phyloP scores from a whole-genome alignment of 192 early-diverging fungal genomes.

The Backusella sp. region DNA sequence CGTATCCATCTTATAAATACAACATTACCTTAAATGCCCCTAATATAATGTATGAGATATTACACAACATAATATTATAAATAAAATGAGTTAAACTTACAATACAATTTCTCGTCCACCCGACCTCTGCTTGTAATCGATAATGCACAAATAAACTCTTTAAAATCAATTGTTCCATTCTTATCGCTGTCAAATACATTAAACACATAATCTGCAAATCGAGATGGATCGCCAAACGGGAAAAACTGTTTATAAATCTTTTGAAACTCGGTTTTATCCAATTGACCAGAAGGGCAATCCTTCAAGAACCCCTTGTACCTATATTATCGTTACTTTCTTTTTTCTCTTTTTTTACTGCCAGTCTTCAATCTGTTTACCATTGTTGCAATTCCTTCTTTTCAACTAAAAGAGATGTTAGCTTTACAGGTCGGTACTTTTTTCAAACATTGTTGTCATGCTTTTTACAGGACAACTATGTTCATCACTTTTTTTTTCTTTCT shows the following conservation, averaged over 20 bases:
- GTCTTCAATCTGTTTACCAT: slow-evolving; percentile 57
- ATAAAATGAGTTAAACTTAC: slow-evolving; percentile 43
- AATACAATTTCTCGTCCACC: slow-evolving; percentile 83
- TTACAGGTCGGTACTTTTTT: not conserved
- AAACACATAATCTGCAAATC: slow-evolving; percentile 90
- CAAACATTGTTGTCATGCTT: not conserved
- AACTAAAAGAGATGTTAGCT: slow-evolving; percentile 39
- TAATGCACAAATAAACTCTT: slow-evolving; percentile 87
- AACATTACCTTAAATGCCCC: slow-evolving; percentile 29
- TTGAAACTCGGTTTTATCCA: slow-evolving; percentile 84
- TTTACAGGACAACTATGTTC: not conserved
- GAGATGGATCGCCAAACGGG: slow-evolving; percentile 91
- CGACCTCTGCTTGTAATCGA: slow-evolving; percentile 81
- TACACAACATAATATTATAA: not conserved
- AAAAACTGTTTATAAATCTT: slow-evolving; percentile 96
- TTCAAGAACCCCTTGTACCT: slow-evolving; percentile 95
- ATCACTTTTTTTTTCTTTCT: not conserved
- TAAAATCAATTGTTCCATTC: slow-evolving; percentile 89
- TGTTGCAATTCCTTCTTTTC: slow-evolving; percentile 94
- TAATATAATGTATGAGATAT: not conserved
- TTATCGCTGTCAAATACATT: slow-evolving; percentile 89
- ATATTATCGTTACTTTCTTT: slow-evolving; percentile 19
- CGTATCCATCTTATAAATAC: not conserved
- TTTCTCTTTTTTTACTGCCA: not conserved
- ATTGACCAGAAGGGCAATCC: slow-evolving; percentile 84